A percentile compares a stretch with the other conserved stretches of the same genome.
phyloP scores from a whole-genome alignment of 805 yeast species.

The Huiozyma sinensis region DNA sequence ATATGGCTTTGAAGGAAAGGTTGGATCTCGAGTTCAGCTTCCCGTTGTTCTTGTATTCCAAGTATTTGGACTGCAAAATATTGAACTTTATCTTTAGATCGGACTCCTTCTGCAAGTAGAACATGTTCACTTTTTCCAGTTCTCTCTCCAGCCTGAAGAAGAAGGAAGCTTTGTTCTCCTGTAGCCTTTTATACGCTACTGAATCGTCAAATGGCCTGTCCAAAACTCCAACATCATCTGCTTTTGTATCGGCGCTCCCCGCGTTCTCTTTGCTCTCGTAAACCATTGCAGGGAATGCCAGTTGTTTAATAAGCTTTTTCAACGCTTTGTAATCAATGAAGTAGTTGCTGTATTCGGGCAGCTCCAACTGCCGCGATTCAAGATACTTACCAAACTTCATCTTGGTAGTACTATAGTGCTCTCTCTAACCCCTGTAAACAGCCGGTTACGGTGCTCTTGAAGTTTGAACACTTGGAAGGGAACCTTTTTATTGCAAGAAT shows the following conservation, averaged over 20 bases:
- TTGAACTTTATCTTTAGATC: conserved; percentile 74
- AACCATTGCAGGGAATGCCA: conserved; percentile 36
- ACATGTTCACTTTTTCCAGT: conserved; percentile 87
- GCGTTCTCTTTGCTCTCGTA: conserved; percentile 11
- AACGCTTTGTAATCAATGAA: conserved; percentile 91
- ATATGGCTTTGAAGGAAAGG: conserved; percentile 68
- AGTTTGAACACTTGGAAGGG: too few species aligned
- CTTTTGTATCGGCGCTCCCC: not conserved
- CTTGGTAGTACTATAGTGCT: not conserved
- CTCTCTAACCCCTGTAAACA: too few species aligned
- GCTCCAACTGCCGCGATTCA: conserved; percentile 86
- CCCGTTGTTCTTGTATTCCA: conserved; percentile 35
- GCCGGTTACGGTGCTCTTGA: too few species aligned
- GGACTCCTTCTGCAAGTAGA: conserved; percentile 83
- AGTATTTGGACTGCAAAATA: conserved; percentile 61
- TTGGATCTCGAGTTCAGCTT: conserved; percentile 30
- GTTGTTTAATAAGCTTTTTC: conserved; percentile 80
- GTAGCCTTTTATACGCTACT: conserved; percentile 43
- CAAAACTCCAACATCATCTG: not conserved
- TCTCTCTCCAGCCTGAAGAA: conserved; percentile 87
- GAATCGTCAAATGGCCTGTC: conserved; percentile 30
- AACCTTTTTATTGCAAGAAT: too few species aligned
- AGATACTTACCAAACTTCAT: conserved; percentile 93
- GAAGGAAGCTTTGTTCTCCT: conserved; percentile 83
- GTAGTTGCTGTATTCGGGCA: conserved; percentile 89